Conservation (phyloP, 345 rosid genomes). For the Viola odorata region DNA sequence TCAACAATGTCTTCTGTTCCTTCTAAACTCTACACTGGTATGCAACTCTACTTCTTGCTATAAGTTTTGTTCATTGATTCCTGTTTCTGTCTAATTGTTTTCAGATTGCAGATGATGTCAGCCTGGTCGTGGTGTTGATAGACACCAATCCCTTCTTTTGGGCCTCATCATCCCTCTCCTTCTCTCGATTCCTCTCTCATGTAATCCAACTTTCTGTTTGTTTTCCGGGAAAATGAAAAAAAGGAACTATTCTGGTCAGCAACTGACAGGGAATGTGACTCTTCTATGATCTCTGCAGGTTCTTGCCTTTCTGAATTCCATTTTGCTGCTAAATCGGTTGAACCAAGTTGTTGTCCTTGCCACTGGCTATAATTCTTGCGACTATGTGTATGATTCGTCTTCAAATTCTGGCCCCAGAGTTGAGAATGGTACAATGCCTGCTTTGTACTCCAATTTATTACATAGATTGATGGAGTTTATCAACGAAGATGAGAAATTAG, state of each 20-base stretch:
- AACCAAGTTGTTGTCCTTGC: slow-evolving; percentile 86
- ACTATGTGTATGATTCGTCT: slow-evolving; percentile 72
- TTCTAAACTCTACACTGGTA: slow-evolving; percentile 71
- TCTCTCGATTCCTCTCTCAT: slow-evolving; percentile 75
- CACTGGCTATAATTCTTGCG: slow-evolving; percentile 73
- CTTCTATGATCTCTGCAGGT: slow-evolving; percentile 36
- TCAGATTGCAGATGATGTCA: slow-evolving; percentile 67
- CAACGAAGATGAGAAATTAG: slow-evolving; percentile 55
- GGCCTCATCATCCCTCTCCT: slow-evolving; percentile 54
- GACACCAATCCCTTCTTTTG: slow-evolving; percentile 89
- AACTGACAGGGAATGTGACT: not conserved
- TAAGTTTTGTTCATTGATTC: not conserved
- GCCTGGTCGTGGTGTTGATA: slow-evolving; percentile 64
- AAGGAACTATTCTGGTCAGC: not conserved
- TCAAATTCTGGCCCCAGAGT: slow-evolving; percentile 26
- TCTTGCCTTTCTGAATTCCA: slow-evolving; percentile 69
- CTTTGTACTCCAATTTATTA: slow-evolving; percentile 44
- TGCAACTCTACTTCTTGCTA: not conserved
- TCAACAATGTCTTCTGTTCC: slow-evolving; percentile 55
- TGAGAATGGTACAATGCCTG: slow-evolving; percentile 50
- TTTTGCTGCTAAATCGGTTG: slow-evolving; percentile 66
- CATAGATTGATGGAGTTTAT: slow-evolving; percentile 64
- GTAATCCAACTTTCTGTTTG: slow-evolving; percentile 28
- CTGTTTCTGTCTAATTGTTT: not conserved
- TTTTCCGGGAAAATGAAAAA: not conserved